Conservation (phyloP, 2,329 filamentous ascomycete species). For the Trichoderma sp. region DNA sequence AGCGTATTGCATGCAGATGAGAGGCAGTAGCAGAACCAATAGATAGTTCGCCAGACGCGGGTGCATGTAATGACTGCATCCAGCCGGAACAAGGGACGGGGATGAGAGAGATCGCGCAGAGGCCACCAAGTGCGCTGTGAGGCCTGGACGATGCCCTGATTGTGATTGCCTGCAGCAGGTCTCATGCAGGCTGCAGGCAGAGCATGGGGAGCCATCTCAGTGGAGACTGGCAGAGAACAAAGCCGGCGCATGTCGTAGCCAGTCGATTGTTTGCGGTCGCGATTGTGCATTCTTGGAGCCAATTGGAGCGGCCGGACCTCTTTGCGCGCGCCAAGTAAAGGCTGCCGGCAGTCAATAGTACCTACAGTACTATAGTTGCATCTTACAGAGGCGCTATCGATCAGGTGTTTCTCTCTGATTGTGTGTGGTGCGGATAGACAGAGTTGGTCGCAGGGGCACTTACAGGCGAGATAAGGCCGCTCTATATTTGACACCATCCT, state of each 20-base stretch:
- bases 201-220: neutral
- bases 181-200: neutral
- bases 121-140: conserved; percentile 17
- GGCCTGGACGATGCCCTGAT: conserved; percentile 8
- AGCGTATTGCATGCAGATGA: neutral
- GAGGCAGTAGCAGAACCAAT: neutral
- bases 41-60: neutral
- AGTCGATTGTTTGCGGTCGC: conserved; percentile 3
- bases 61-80: neutral
- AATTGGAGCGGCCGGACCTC: neutral
- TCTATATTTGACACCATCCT: neutral
- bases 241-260: neutral
- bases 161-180: neutral
- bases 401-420: neutral
- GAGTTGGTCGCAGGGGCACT: neutral
- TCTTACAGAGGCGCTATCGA: neutral
- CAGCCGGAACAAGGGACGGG: neutral
- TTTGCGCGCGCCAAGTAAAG: conserved; percentile 6
- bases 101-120: conserved; percentile 17
- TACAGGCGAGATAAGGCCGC: conserved; percentile 10
- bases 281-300: neutral
- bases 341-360: neutral
- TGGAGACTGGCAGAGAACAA: neutral
- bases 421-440: no score
- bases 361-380: no score